A percentile compares a stretch with the other conserved stretches of the same genome.
phyloP scores from a whole-genome alignment of 352 stramenopile species.

The Albugo candida region DNA sequence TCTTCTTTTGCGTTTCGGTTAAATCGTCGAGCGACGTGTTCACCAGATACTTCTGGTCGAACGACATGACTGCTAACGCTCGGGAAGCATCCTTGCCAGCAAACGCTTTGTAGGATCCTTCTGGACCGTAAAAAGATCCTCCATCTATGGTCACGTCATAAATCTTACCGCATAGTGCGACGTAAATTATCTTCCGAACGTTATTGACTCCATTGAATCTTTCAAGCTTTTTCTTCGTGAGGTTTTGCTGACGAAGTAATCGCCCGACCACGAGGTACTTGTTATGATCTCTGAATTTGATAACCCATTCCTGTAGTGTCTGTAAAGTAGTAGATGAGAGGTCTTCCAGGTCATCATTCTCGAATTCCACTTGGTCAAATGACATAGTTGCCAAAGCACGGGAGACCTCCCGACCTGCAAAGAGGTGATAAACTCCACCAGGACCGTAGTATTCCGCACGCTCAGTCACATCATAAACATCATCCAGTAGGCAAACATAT shows the following conservation, averaged over 20 bases:
- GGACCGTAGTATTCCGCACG: slow-evolving; percentile 93
- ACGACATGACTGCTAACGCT: slow-evolving; percentile 92
- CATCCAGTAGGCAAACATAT: slow-evolving; percentile 89
- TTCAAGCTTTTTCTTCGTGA: slow-evolving; percentile 75
- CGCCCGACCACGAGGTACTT: slow-evolving; percentile 88
- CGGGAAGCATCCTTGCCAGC: slow-evolving; percentile 88
- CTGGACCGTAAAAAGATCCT: slow-evolving; percentile 83
- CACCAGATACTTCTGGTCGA: slow-evolving; percentile 85
- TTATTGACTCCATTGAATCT: slow-evolving; percentile 63
- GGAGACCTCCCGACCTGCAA: slow-evolving; percentile 89
- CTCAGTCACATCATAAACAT: slow-evolving; percentile 92
- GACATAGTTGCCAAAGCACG: slow-evolving; percentile 90
- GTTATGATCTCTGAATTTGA: slow-evolving; percentile 93
- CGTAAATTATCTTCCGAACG: slow-evolving; percentile 83
- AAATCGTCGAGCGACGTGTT: slow-evolving; percentile 83
- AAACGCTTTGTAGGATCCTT: slow-evolving; percentile 90
- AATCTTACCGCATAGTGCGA: slow-evolving; percentile 86
- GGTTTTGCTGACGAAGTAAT: slow-evolving; percentile 53
- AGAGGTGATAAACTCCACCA: slow-evolving; percentile 89
- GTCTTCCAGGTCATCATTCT: slow-evolving; percentile 60
- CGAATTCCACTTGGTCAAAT: slow-evolving; percentile 86
- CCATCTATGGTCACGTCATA: slow-evolving; percentile 95
- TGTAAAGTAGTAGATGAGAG: slow-evolving; percentile 71
- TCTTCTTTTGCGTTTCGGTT: slow-evolving; percentile 82
- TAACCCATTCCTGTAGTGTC: slow-evolving; percentile 83